Evolutionary conservation across 2,329 filamentous ascomycete genomes (phyloP).

Genomic region (Graphium sp.): DNA sequence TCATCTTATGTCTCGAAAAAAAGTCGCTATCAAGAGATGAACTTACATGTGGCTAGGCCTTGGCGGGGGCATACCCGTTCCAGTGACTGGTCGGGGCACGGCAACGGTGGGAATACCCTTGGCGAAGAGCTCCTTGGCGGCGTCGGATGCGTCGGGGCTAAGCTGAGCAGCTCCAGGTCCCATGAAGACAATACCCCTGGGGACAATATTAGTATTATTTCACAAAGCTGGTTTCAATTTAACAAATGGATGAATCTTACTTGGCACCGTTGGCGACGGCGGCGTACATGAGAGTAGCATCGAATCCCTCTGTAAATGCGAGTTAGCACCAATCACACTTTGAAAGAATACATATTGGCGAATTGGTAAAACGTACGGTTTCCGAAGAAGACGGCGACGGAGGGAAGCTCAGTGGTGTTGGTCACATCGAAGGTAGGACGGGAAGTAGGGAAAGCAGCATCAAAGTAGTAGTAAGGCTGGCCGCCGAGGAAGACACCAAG

Average conservation of each 20-base stretch:
- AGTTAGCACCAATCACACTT: too few species aligned
- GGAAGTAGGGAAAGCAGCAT: constrained; percentile 21
- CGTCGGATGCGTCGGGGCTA: constrained; percentile 10
- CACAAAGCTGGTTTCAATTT: background rate
- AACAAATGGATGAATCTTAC: constrained; percentile 4
- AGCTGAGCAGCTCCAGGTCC: constrained; percentile 13
- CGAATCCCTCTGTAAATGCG: constrained; percentile 12
- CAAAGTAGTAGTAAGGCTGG: constrained; percentile 42
- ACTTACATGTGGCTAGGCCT: background rate
- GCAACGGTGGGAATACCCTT: constrained; percentile 13
- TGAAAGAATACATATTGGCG: too few species aligned
- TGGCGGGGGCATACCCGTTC: constrained; percentile 10
- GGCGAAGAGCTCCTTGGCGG: constrained; percentile 11
- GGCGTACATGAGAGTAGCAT: constrained; percentile 12
- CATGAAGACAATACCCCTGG: constrained; percentile 13
- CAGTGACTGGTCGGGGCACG: constrained; percentile 12
- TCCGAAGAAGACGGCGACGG: constrained; percentile 27
- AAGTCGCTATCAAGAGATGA: too few species aligned
- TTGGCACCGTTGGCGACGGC: constrained; percentile 15
- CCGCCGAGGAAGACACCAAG: constrained; percentile 41
- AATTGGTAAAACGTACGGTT: constrained; percentile 15
- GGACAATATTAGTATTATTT: background rate
- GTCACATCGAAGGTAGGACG: constrained; percentile 17
- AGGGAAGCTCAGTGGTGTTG: constrained; percentile 18
- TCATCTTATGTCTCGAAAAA: too few species aligned